Evolutionary conservation across 2,329 filamentous ascomycete genomes (phyloP).

Genomic region (Claviceps pazoutovae): DNA sequence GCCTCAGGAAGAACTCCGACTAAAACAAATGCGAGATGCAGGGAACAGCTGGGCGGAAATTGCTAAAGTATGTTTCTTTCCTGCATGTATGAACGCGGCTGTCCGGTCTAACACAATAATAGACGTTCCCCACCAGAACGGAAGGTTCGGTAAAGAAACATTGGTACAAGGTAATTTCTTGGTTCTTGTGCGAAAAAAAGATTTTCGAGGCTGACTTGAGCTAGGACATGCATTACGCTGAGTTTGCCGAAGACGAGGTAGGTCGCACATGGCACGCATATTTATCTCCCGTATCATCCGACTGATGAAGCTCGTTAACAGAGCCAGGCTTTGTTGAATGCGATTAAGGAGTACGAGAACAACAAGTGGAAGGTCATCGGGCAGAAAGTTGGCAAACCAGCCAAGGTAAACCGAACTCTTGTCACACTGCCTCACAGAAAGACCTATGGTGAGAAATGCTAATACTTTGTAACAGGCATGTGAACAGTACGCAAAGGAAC

Average conservation of each 20-base stretch:
- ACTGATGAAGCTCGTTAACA: constrained; percentile 22
- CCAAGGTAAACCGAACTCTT: constrained; percentile 43
- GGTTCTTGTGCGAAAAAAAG: background rate
- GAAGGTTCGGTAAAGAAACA: constrained; percentile 99
- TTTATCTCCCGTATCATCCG: background rate
- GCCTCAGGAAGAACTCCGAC: constrained; percentile 75
- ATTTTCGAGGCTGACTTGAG: background rate
- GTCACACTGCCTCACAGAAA: background rate
- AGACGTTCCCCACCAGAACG: constrained; percentile 86
- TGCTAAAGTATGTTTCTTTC: constrained; percentile 65
- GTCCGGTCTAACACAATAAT: background rate
- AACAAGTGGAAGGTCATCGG: constrained; percentile 99
- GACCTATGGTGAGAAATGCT: constrained; percentile 2
- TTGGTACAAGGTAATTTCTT: constrained; percentile 75
- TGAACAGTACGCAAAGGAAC: constrained; percentile 86
- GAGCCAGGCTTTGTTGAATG: constrained; percentile 69
- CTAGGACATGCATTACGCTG: constrained; percentile 97
- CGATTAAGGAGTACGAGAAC: constrained; percentile 96
- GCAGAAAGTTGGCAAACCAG: constrained; percentile 91
- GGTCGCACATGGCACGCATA: background rate
- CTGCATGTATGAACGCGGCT: background rate
- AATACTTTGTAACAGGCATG: constrained; percentile 25
- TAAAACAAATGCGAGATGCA: constrained; percentile 88
- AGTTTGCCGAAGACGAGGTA: constrained; percentile 96
- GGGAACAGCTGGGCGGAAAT: constrained; percentile 97